Evolutionary conservation across 2,329 filamentous ascomycete species (phyloP).

Genomic region (Hypoxylon sp.): DNA sequence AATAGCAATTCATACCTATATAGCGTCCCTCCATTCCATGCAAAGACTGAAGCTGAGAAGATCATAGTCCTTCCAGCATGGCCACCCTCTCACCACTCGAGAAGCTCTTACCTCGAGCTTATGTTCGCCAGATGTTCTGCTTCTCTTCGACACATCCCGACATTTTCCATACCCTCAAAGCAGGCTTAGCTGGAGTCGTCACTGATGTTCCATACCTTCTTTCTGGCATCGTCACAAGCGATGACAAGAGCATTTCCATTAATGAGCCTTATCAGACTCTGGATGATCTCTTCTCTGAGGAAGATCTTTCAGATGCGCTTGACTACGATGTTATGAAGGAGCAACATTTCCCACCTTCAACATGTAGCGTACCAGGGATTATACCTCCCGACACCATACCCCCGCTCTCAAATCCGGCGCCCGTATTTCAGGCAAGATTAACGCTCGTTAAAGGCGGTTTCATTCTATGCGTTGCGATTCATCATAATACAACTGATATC

Average conservation of each 20-base stretch:
- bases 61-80: conserved; percentile 19
- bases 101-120: conserved; percentile 49
- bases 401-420: conserved; percentile 40
- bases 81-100: conserved; percentile 48
- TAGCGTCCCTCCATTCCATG: no score
- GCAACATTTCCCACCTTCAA: conserved; percentile 45
- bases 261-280: conserved; percentile 36
- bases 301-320: conserved; percentile 44
- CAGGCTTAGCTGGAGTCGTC: conserved; percentile 38
- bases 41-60: neutral
- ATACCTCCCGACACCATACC: conserved; percentile 40
- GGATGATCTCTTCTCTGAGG: conserved; percentile 43
- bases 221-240: conserved; percentile 39
- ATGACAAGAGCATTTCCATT: conserved; percentile 31
- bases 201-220: conserved; percentile 48
- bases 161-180: conserved; percentile 28
- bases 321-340: conserved; percentile 44
- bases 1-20: neutral
- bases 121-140: conserved; percentile 49
- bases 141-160: conserved; percentile 44
- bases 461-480: conserved; percentile 48
- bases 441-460: conserved; percentile 45
- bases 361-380: conserved; percentile 38
- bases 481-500: conserved; percentile 50
- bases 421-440: conserved; percentile 48